Evolutionary conservation across 176 grass and related monocot species (phyloP), one percentile per base, ranked within the genome.

Genomic region (Chrysopogon serrulatus): DNA sequence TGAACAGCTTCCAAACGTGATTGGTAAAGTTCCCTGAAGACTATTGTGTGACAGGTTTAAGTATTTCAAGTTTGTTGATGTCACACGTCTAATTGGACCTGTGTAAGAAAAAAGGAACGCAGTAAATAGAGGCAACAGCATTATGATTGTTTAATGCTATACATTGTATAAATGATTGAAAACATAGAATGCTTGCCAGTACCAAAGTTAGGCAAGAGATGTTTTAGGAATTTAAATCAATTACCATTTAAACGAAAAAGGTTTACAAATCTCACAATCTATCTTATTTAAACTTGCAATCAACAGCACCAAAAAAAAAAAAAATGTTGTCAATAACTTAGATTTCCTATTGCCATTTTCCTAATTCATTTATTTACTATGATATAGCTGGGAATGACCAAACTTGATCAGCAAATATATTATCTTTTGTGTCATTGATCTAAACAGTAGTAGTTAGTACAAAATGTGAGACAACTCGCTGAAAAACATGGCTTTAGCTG

Each of bases 1-100:
- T 84, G 92, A 84, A 88, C 93, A 95, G 75, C 92, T 92, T 70
- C 92, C 96, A 71, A 93, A 88, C 27, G 89, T 92, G 84, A 98
- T 90, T 18, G 96, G 96, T 74, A 98, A 88, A 64, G 68, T 90
- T 70, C 96, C 96, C 24, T 88, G 83, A 66, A 98, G 88, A 74
- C 44, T 79, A 73, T 98, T 98, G 68, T 49, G 79, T 60, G 96
- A 98, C 64, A 98, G 82, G 70, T 98, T 98, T 37, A 98, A 71
- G 66, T 91, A 92, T 65, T 88, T 93, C 59, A 98, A 80, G 80
- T 90, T 95, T 53, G 86, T 74, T 33, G 92, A 90, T 56, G 86
- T 93, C 81, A 95, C 90, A 72, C 89, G 89, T 53, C 79, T 91
- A 77, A 98, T 51, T 80, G 93, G 91, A 82, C 96, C 96, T 98